phyloP scores from a whole-genome alignment of 1,284 basidiomycete species.

The Puccinia polysora region DNA sequence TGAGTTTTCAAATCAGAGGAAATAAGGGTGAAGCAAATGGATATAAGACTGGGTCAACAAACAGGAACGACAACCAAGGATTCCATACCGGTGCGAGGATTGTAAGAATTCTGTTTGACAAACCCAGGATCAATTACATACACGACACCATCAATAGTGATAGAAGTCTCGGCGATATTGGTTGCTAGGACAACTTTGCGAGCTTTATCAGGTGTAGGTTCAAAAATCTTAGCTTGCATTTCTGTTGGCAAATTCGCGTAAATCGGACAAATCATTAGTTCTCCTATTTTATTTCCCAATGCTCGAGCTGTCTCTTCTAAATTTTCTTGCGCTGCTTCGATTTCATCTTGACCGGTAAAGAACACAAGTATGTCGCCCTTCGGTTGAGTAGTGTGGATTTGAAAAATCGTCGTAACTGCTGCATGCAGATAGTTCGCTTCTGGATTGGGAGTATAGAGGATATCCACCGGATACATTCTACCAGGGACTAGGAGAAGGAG shows the following conservation, averaged over 20 bases:
- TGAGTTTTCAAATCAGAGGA: background rate
- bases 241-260: slow-evolving; percentile 97
- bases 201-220: slow-evolving; percentile 92
- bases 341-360: slow-evolving; percentile 99
- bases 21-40: background rate
- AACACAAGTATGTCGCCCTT: slow-evolving; percentile 98
- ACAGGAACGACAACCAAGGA: slow-evolving; percentile 88
- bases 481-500: slow-evolving; percentile 71
- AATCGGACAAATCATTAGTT: slow-evolving; percentile 92
- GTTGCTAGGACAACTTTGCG: slow-evolving; percentile 91
- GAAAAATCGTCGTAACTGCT: slow-evolving; percentile 96
- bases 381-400: slow-evolving; percentile 97
- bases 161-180: slow-evolving; percentile 97
- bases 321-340: slow-evolving; percentile 88
- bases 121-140: slow-evolving; percentile 98
- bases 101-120: slow-evolving; percentile 95
- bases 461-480: slow-evolving; percentile 93
- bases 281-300: slow-evolving; percentile 89
- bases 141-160: slow-evolving; percentile 95
- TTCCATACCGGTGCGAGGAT: slow-evolving; percentile 93
- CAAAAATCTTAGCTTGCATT: slow-evolving; percentile 99
- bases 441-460: slow-evolving; percentile 94
- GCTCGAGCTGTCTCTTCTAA: slow-evolving; percentile 89
- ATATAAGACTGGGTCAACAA: slow-evolving; percentile 52
- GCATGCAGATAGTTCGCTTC: slow-evolving; percentile 98